These are phyloP conservation scores for Populus trichocarpa DNA, from an alignment of 441 rosid genomes.

Conservation along the genomic window DNA sequence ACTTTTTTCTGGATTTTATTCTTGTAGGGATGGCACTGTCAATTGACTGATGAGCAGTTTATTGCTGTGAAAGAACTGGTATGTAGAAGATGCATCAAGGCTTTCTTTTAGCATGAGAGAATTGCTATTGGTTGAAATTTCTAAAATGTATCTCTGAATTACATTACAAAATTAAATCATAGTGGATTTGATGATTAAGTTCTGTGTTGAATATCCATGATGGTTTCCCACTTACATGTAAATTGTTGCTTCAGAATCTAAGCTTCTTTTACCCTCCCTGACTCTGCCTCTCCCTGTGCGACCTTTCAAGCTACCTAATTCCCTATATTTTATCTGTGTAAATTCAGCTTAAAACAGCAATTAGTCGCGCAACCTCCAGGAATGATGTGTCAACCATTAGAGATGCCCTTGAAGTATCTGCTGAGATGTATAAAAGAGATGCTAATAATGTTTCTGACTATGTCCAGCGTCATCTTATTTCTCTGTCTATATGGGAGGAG, in stretches of 20 bases:
- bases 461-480: constrained; percentile 94
- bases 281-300: not conserved
- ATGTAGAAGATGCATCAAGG: no score
- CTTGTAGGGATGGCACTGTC: constrained; percentile 91
- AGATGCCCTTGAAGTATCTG: constrained; percentile 98
- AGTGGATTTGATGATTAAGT: no score
- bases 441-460: constrained; percentile 85
- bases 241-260: not conserved
- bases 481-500: constrained; percentile 97
- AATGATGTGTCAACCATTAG: constrained; percentile 82
- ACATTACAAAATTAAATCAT: no score
- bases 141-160: no score
- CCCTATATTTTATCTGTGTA: constrained; percentile 12
- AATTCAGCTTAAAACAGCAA: constrained; percentile 93
- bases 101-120: no score
- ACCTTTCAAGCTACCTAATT: not conserved
- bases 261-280: not conserved
- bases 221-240: no score
- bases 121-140: no score
- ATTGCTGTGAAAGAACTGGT: constrained; percentile 22
- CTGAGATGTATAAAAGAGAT: constrained; percentile 94
- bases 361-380: constrained; percentile 89
- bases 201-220: no score
- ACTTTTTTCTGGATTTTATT: constrained; percentile 33
- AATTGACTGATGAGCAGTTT: constrained; percentile 90